Evolutionary conservation across 176 grass and related monocot genomes (phyloP).

Genomic region (Oryza meyeriana): DNA sequence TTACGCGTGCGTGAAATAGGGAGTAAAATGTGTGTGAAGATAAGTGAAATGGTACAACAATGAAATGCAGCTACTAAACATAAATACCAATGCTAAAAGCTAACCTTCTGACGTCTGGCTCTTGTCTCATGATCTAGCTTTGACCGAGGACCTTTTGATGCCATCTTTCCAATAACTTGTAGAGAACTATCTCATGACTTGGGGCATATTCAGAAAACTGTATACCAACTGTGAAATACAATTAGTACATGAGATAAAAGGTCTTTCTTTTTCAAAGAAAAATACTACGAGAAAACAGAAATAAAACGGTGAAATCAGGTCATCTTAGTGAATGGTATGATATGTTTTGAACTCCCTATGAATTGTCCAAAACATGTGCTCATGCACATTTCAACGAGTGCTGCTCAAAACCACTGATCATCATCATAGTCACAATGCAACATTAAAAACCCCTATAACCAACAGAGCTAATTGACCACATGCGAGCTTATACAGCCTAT

Average conservation of each 20-base stretch:
- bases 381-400: background rate
- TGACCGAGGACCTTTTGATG: slow-evolving; percentile 92
- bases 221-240: slow-evolving; percentile 10
- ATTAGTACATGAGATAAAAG: background rate
- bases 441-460: background rate
- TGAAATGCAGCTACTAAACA: slow-evolving; percentile 23
- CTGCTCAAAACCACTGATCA: background rate
- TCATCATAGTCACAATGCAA: background rate
- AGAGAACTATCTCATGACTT: slow-evolving; percentile 31
- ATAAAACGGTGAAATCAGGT: background rate
- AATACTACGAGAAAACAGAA: background rate
- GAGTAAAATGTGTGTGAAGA: background rate
- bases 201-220: slow-evolving; percentile 8
- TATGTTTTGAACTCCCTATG: background rate
- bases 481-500: background rate
- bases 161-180: slow-evolving; percentile 62
- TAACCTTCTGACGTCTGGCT: slow-evolving; percentile 92
- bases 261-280: background rate
- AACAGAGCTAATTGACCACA: background rate
- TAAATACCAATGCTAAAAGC: slow-evolving; percentile 33
- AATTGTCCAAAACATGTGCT: background rate
- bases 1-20: slow-evolving; percentile 9
- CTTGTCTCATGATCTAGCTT: slow-evolving; percentile 93
- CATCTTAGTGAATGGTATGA: background rate
- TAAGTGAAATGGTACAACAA: slow-evolving; percentile 5